Evolutionary conservation across 106 monocot genomes (phyloP), one percentile per base, ranked within the genome.

Genomic region (Posidonia australis): DNA sequence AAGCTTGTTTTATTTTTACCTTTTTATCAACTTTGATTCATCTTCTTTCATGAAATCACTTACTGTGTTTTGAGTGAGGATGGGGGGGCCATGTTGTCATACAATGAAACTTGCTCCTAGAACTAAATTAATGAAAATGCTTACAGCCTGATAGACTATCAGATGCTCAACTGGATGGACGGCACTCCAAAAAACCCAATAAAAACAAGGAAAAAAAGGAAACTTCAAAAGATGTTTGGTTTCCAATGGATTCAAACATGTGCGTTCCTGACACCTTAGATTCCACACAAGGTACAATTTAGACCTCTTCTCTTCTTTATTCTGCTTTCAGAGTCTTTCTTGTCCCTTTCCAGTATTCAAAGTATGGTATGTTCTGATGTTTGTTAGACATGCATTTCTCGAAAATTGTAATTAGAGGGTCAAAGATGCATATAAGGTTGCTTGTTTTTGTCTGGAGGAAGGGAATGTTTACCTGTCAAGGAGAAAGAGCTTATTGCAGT

Each of bases 181-280:
- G 14, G 12, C 27, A 31, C 16, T 51, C 61, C 30, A 6, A 26
- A 58, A 49, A 27, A 21, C 22, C 55, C 58, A 54, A 67, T 44
- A 32, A 63, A 25, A 69, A 26, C 42, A 32, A 46, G 10, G 45
- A 24, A 31, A 54, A 69, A 44, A 1, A 60, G n/a, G 9, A 46
- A 20, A 52, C 49, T 57, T 44, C 65, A 54, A 41, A 16, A 47
- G 52, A 28, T 27, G 60, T 21, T 21, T 3, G 44, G 28, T 58
- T 25, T 36, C 6, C 16, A 2, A 29, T 46, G 20, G 25, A 25
- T 18, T 28, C 25, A 17, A 59, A 74, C 64, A 25, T 68, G 44
- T 64, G 44, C 53, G 48, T 82, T 68, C 65, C 82, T 23, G 68
- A 82, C 54, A 49, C 74, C 46, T 64, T 75, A 42, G 82, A 86